phyloP scores from a whole-genome alignment of 805 yeast species.

The Debaryomyces hansenii region DNA sequence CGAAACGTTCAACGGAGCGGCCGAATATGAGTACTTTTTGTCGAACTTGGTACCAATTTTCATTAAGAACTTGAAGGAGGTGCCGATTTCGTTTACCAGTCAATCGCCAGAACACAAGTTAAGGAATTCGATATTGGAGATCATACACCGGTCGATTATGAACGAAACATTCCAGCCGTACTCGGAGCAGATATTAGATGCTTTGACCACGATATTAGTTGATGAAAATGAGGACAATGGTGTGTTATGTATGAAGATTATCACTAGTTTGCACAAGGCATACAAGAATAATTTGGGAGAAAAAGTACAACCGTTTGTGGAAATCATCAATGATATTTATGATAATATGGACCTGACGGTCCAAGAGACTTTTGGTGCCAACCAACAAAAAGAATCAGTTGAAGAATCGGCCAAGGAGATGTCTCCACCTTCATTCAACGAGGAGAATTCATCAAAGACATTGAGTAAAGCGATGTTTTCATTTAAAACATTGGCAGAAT shows the following conservation, averaged over 20 bases:
- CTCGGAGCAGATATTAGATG: conserved; percentile 58
- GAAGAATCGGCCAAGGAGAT: conserved; percentile 18
- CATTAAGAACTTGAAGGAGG: conserved; percentile 57
- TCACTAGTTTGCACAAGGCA: conserved; percentile 82
- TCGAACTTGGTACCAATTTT: conserved; percentile 70
- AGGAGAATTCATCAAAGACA: conserved; percentile 47
- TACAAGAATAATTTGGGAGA: conserved; percentile 68
- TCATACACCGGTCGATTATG: conserved; percentile 76
- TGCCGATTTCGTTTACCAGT: conserved; percentile 70
- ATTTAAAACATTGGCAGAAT: conserved; percentile 89
- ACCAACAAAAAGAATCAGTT: conserved; percentile 2
- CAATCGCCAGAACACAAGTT: conserved; percentile 74
- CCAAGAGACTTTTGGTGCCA: conserved; percentile 53
- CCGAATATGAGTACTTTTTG: conserved; percentile 78
- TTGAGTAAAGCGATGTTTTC: conserved; percentile 72
- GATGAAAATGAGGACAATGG: conserved; percentile 96
- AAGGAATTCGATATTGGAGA: conserved; percentile 73
- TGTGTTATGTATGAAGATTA: conserved; percentile 81
- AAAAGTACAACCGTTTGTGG: conserved; percentile 77
- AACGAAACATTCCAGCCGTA: conserved; percentile 79
- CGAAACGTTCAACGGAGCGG: conserved; percentile 77
- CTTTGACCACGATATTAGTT: conserved; percentile 58
- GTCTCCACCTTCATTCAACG: conserved; percentile 41
- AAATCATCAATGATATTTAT: conserved; percentile 72
- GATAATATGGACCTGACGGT: conserved; percentile 77